A percentile compares a stretch with the other conserved stretches of the same genome.
These are phyloP conservation scores for Stentor coeruleus DNA, from an alignment of 73 alveolate genomes.

Conservation along the genomic window DNA sequence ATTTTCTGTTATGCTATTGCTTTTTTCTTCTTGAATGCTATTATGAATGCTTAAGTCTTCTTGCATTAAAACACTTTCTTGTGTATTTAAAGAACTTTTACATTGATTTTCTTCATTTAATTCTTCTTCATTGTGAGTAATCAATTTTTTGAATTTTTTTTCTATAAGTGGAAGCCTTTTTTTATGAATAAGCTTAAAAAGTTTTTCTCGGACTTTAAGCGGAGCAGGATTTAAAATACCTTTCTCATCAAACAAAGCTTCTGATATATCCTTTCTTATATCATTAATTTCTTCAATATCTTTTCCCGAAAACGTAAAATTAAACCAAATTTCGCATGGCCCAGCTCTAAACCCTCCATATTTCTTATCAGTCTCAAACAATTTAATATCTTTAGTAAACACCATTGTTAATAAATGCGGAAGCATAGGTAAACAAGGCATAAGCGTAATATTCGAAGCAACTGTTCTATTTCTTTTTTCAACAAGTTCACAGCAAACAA, in stretches of 20 bases:
- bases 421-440: not conserved
- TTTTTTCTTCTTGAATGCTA: too few species aligned
- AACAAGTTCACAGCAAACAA: constrained; percentile 8
- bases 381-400: not conserved
- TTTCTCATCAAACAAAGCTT: constrained; percentile 23
- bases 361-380: not conserved
- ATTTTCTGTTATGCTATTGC: too few species aligned
- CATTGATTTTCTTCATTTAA: too few species aligned
- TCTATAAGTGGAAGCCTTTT: constrained; percentile 9
- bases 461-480: constrained; percentile 3
- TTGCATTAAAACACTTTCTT: not conserved
- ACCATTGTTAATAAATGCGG: not conserved
- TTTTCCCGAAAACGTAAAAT: not conserved
- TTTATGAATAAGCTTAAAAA: not conserved
- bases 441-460: not conserved
- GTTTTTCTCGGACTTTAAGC: not conserved
- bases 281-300: constrained; percentile 24
- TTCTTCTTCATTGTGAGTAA: not conserved
- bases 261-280: not conserved
- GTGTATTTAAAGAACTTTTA: too few species aligned
- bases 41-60: not conserved
- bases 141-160: not conserved
- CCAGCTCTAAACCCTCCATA: constrained; percentile 4
- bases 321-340: not conserved
- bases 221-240: constrained; percentile 18